Evolutionary conservation across 169 alveolate genomes (phyloP).

Genomic region (Plasmodium inui): DNA sequence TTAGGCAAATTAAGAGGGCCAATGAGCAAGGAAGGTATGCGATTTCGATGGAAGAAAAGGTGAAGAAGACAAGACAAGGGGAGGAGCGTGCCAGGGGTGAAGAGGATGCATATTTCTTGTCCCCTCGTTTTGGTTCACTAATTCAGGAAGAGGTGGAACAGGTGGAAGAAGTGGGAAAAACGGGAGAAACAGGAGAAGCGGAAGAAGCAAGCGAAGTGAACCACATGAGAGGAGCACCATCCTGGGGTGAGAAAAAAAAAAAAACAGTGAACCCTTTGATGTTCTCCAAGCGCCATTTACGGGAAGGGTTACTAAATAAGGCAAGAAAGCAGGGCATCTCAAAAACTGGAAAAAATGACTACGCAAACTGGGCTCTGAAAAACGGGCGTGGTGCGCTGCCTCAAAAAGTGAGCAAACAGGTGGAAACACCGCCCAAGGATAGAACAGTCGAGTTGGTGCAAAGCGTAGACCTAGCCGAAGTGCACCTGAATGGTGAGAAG

Average conservation of each 20-base stretch:
- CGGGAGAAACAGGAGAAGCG: too few species aligned
- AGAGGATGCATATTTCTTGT: background rate
- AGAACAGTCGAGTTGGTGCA: constrained; percentile 14
- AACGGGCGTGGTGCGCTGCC: background rate
- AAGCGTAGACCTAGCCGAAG: constrained; percentile 7
- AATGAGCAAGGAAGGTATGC: background rate
- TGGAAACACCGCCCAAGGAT: background rate
- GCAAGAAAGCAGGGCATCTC: background rate
- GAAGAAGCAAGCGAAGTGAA: background rate
- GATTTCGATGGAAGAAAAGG: background rate
- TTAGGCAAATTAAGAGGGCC: background rate
- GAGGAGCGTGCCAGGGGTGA: background rate
- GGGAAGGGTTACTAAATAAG: background rate
- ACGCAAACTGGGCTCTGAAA: background rate
- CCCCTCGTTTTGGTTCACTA: constrained; percentile 1
- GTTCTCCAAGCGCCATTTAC: background rate
- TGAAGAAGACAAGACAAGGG: background rate
- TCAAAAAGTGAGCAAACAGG: background rate
- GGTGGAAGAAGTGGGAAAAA: too few species aligned
- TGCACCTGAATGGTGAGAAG: constrained; percentile 7
- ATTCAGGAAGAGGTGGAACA: constrained; percentile 1
- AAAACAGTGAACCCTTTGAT: background rate
- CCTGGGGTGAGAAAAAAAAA: background rate
- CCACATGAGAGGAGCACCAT: background rate
- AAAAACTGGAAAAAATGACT: background rate